These are phyloP conservation scores for Venturia asperata DNA, from an alignment of 2,329 filamentous ascomycete genomes.

Conservation along the genomic window DNA sequence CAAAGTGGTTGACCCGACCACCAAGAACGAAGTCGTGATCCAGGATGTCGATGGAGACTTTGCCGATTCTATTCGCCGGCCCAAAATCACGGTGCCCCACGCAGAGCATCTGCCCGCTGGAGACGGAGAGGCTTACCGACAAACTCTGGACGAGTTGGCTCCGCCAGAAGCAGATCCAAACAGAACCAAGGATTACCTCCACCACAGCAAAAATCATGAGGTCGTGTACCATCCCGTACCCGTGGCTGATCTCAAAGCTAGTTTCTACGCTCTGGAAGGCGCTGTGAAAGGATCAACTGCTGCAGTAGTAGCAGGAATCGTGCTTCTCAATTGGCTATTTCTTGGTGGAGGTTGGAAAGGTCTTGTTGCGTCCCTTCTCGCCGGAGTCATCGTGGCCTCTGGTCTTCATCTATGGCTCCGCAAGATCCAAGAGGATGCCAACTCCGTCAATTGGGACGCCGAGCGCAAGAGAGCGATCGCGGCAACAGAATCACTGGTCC, in stretches of 20 bases:
- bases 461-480: slow-evolving; percentile 48
- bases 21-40: slow-evolving; percentile 60
- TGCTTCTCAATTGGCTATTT: slow-evolving; percentile 5
- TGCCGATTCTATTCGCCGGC: slow-evolving; percentile 1
- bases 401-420: slow-evolving; percentile 51
- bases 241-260: slow-evolving; percentile 4
- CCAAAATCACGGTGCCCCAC: slow-evolving; percentile 42
- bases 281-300: slow-evolving; percentile 37
- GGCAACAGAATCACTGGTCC: slow-evolving; percentile 40
- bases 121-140: slow-evolving; percentile 3
- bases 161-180: slow-evolving; percentile 5
- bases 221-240: slow-evolving; percentile 2
- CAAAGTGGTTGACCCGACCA: slow-evolving; percentile 65
- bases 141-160: slow-evolving; percentile 10
- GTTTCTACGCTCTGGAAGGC: slow-evolving; percentile 40
- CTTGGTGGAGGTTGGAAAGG: slow-evolving; percentile 7
- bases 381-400: not conserved
- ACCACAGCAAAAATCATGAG: slow-evolving; percentile 13
- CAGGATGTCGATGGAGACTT: slow-evolving; percentile 47
- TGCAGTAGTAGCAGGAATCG: slow-evolving; percentile 35
- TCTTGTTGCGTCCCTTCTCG: not conserved
- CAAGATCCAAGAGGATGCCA: slow-evolving; percentile 53
- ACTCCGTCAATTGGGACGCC: slow-evolving; percentile 64
- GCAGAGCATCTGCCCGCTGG: slow-evolving; percentile 31
- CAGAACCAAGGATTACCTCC: slow-evolving; percentile 29